Evolutionary conservation across 2,329 filamentous ascomycete genomes (phyloP), one percentile per base, ranked within the genome.

Genomic region (Lachnellula willkommii): DNA sequence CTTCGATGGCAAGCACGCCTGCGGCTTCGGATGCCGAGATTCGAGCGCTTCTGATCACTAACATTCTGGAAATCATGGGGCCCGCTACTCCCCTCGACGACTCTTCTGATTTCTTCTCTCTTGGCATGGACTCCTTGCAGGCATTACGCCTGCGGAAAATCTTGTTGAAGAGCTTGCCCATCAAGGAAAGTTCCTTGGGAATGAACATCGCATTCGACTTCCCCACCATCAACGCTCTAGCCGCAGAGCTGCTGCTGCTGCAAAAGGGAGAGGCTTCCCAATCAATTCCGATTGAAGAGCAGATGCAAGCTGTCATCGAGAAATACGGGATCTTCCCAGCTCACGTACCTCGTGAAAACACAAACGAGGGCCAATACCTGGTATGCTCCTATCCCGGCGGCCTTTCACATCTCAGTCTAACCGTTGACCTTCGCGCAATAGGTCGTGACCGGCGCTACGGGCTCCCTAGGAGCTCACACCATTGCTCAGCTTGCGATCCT

Each of bases 371-470:
- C 36, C 36, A 15, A 37, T 37, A 37, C 36, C 8, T 37, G 8
- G 36, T 37, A 37, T 37, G 36, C 20, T 20, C 20, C 20, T 20
- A 20, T 20, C 20, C 20, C 20, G 20, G 20, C 20, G 20, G 20
- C 20, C 20, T 20, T 37, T 37, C 9, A 37, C 8, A 37, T 37
- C 9, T 37, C 36, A 9, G 15, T 37, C 8, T 9, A 37, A 9
- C 8, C 15, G 36, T 37, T 9, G 36, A 37, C 15, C 36, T 9
- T 37, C 15, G 36, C 6, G 6, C 1, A 12, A 17, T 37, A 73
- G 67, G 69, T 84, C 1, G 67, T 88, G 3, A 88, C 85, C 0
- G 85, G 85, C 1, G 78, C 79, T 0, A 88, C 85, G 0, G 85
- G 85, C 1, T 84, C 83, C 1, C 73, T 88, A 0, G 85, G 85